phyloP scores from a whole-genome alignment of 2,329 filamentous ascomycete species.

The Pseudogymnoascus pannorum region DNA sequence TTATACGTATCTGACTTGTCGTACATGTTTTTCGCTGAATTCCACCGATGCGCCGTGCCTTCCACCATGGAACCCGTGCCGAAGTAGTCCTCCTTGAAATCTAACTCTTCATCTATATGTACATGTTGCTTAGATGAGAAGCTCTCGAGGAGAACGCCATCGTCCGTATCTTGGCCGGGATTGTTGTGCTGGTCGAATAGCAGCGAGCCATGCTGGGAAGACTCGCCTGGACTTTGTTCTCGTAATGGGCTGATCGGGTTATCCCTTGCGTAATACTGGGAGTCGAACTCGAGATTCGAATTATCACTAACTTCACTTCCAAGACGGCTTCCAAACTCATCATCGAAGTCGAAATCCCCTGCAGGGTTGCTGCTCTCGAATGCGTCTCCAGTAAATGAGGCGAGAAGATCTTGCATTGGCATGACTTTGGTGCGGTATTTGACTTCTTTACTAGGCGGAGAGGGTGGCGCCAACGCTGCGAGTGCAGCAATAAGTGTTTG shows the following conservation, averaged over 20 bases:
- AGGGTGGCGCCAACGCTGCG: constrained; percentile 75
- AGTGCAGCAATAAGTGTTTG: constrained; percentile 79
- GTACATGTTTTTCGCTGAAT: constrained; percentile 69
- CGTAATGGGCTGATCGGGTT: constrained; percentile 26
- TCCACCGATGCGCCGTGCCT: constrained; percentile 70
- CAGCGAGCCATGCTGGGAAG: constrained; percentile 15
- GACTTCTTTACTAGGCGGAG: constrained; percentile 69
- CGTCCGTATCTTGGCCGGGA: constrained; percentile 34
- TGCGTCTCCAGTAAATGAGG: constrained; percentile 82
- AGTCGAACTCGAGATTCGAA: constrained; percentile 34
- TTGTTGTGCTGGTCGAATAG: constrained; percentile 21
- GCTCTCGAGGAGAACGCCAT: constrained; percentile 40
- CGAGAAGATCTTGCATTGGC: constrained; percentile 79
- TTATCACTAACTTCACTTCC: constrained; percentile 37
- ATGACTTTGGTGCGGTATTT: constrained; percentile 85
- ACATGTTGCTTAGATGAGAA: constrained; percentile 35
- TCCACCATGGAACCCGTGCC: constrained; percentile 51
- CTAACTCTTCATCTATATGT: constrained; percentile 53
- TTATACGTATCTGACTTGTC: constrained; percentile 56
- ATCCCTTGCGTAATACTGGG: constrained; percentile 42
- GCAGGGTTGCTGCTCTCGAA: constrained; percentile 57
- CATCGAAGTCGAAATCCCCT: constrained; percentile 56
- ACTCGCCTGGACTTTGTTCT: constrained; percentile 42
- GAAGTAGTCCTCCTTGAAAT: constrained; percentile 75
- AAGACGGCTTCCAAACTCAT: constrained; percentile 51